These are phyloP conservation scores for Fusarium gaditjirri DNA, from an alignment of 2,329 filamentous ascomycete genomes.

Conservation along the genomic window DNA sequence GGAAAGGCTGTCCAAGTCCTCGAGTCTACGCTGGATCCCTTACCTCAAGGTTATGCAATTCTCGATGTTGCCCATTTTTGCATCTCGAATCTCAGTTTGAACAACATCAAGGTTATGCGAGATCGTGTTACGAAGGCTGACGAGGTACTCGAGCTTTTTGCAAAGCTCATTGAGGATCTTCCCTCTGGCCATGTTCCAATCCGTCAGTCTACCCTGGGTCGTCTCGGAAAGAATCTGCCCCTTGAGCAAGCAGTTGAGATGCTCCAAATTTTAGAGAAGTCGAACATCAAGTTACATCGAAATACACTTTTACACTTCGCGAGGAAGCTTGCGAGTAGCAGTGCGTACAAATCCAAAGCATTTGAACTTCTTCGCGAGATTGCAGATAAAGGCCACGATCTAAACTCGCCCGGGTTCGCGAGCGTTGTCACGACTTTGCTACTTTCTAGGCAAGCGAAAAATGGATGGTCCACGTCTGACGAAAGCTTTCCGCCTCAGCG, in stretches of 20 bases:
- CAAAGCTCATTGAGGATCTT: slow-evolving; percentile 45
- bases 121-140: slow-evolving; percentile 44
- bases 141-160: slow-evolving; percentile 45
- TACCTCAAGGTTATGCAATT: slow-evolving; percentile 52
- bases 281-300: slow-evolving; percentile 48
- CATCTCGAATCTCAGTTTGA: slow-evolving; percentile 37
- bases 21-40: slow-evolving; percentile 51
- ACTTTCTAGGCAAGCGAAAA: slow-evolving; percentile 42
- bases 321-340: slow-evolving; percentile 54
- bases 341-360: slow-evolving; percentile 54
- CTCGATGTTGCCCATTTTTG: slow-evolving; percentile 51
- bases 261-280: slow-evolving; percentile 48
- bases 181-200: slow-evolving; percentile 49
- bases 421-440: slow-evolving; percentile 71
- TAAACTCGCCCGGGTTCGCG: slow-evolving; percentile 59
- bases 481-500: slow-evolving; percentile 46
- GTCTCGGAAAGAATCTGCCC: slow-evolving; percentile 46
- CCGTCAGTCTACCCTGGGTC: slow-evolving; percentile 52
- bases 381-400: slow-evolving; percentile 54
- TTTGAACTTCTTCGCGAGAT: slow-evolving; percentile 54
- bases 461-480: slow-evolving; percentile 31
- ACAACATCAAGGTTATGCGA: slow-evolving; percentile 24
- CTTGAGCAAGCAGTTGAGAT: slow-evolving; percentile 49
- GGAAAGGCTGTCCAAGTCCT: slow-evolving; percentile 49
- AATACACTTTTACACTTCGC: slow-evolving; percentile 62